Conservation (phyloP, 2,329 filamentous ascomycete species). For the Calonectria honghensis region DNA sequence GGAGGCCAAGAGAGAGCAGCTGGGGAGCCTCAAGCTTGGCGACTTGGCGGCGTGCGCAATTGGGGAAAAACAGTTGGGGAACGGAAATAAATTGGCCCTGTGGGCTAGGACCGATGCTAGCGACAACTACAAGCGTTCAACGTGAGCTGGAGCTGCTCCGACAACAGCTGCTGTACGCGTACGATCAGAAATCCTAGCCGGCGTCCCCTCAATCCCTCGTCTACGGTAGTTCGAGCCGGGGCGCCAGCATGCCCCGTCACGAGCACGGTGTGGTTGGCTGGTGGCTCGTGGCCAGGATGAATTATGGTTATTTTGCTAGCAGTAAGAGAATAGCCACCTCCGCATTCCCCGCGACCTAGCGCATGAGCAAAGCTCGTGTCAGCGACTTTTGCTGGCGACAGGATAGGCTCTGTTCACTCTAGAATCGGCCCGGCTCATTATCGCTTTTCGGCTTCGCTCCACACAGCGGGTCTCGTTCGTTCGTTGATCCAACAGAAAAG, state of each 20-base stretch:
- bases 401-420: constrained; percentile 28
- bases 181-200: not conserved
- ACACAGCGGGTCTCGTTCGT: constrained; percentile 26
- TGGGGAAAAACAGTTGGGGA: constrained; percentile 19
- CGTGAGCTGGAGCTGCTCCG: not conserved
- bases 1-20: constrained; percentile 2
- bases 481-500: constrained; percentile 22
- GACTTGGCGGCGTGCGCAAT: constrained; percentile 15
- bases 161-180: not conserved
- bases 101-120: constrained; percentile 1
- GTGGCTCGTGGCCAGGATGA: constrained; percentile 5
- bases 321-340: constrained; percentile 25
- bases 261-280: not conserved
- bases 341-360: constrained; percentile 38
- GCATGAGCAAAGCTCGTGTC: constrained; percentile 17
- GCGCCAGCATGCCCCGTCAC: not conserved
- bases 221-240: constrained; percentile 11
- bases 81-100: constrained; percentile 16
- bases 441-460: constrained; percentile 46
- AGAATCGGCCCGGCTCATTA: constrained; percentile 51
- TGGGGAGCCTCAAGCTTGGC: constrained; percentile 19
- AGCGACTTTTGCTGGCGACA: constrained; percentile 23
- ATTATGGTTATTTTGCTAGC: constrained; percentile 37
- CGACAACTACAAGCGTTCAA: not conserved
- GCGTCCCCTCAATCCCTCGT: not conserved